Conservation (phyloP, 805 yeast genomes). For the Yarrowia sp. region DNA sequence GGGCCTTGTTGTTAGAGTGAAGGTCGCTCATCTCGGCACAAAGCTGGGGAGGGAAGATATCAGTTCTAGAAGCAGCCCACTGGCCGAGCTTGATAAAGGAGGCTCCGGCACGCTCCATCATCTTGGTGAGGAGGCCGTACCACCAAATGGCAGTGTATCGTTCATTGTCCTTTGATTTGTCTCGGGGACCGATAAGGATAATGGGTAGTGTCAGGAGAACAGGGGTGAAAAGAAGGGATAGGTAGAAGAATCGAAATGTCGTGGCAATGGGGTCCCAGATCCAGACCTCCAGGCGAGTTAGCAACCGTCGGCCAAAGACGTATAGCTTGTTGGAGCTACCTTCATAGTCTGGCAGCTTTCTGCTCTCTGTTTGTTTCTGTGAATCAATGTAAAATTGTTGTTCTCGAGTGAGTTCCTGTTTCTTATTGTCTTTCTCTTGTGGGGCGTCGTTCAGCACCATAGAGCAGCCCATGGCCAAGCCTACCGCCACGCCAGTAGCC, state of each 20-base stretch:
- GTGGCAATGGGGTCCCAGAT: slow-evolving; percentile 63
- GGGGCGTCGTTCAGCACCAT: slow-evolving; percentile 11
- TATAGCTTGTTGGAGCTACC: not conserved
- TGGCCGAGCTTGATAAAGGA: slow-evolving; percentile 80
- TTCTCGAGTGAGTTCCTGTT: slow-evolving; percentile 5
- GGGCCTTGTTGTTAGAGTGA: slow-evolving; percentile 81
- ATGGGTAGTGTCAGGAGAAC: slow-evolving; percentile 64
- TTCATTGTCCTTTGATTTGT: slow-evolving; percentile 38
- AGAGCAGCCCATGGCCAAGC: not conserved
- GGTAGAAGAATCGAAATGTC: slow-evolving; percentile 62
- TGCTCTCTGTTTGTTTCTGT: not conserved
- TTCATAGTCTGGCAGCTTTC: not conserved
- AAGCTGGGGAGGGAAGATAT: slow-evolving; percentile 74
- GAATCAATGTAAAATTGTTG: not conserved
- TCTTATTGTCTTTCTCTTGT: not conserved
- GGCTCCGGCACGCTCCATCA: slow-evolving; percentile 86
- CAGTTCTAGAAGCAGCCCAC: slow-evolving; percentile 98
- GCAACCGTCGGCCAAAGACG: not conserved
- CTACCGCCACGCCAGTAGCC: not conserved
- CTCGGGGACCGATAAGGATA: slow-evolving; percentile 46
- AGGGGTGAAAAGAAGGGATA: slow-evolving; percentile 66
- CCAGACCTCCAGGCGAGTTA: slow-evolving; percentile 16
- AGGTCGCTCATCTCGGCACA: slow-evolving; percentile 72
- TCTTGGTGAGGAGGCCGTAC: slow-evolving; percentile 60
- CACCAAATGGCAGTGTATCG: slow-evolving; percentile 65